Conservation (phyloP, 2,329 filamentous ascomycete species). For the Ceratocystis ficicola region DNA sequence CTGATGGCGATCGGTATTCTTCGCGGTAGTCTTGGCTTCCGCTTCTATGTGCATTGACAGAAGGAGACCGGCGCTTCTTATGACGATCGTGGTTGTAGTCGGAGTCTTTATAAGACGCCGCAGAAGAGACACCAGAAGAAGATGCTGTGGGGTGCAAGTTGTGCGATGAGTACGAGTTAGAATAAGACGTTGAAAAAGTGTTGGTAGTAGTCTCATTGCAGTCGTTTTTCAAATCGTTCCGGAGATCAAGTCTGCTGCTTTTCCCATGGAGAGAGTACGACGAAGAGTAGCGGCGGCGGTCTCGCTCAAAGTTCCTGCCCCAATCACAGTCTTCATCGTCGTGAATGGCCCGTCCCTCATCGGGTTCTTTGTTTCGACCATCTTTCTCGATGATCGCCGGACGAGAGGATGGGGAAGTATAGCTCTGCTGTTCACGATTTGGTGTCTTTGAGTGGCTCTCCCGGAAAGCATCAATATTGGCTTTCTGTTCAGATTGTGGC, state of each 20-base stretch:
- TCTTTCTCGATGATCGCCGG: background rate
- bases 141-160: background rate
- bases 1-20: constrained; percentile 16
- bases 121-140: background rate
- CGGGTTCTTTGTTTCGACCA: background rate
- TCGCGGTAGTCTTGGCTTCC: constrained; percentile 15
- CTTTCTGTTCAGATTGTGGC: constrained; percentile 10
- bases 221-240: background rate
- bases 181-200: constrained; percentile 7
- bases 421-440: constrained; percentile 2
- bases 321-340: background rate
- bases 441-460: constrained; percentile 11
- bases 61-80: constrained; percentile 17
- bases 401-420: constrained; percentile 14
- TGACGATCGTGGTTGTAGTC: constrained; percentile 12
- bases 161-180: constrained; percentile 17
- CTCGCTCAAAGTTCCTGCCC: constrained; percentile 4
- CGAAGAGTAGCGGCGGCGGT: constrained; percentile 15
- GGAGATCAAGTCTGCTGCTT: constrained; percentile 16
- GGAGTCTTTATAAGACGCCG: constrained; percentile 8
- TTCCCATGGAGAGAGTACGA: constrained; percentile 13
- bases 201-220: constrained; percentile 9
- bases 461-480: constrained; percentile 4
- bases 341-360: background rate
- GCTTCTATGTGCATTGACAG: constrained; percentile 4